A percentile compares a stretch with the other conserved stretches of the same genome.
Evolutionary conservation across 169 alveolate genomes (phyloP).

Genomic region (Plasmodium gonderi): DNA sequence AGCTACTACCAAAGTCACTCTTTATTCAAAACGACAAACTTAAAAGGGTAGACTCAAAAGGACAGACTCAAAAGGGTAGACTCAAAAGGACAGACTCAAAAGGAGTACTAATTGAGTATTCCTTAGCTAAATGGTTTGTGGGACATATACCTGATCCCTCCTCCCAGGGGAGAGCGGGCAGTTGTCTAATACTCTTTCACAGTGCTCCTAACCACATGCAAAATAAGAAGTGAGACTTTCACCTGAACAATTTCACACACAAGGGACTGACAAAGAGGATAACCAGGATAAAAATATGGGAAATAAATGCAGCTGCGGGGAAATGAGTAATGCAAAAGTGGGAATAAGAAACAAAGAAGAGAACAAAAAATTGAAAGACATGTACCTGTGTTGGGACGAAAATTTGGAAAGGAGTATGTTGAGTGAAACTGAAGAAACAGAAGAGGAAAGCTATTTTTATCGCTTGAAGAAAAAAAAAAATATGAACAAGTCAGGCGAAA

Average conservation of each 20-base stretch:
- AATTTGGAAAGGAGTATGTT: not conserved
- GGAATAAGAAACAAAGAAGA: not conserved
- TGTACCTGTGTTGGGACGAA: not conserved
- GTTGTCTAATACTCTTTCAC: not conserved
- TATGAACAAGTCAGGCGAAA: not conserved
- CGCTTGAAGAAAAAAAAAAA: slow-evolving; percentile 21
- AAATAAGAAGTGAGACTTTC: not conserved
- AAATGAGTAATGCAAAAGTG: slow-evolving; percentile 19
- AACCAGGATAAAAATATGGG: slow-evolving; percentile 28
- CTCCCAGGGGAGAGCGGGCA: not conserved
- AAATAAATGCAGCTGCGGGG: slow-evolving; percentile 45
- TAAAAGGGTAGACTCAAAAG: not conserved
- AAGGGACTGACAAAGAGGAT: not conserved
- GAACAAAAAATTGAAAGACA: not conserved
- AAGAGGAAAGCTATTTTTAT: slow-evolving; percentile 41
- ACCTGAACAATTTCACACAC: not conserved
- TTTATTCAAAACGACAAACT: not conserved
- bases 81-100: not conserved
- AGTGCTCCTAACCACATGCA: not conserved
- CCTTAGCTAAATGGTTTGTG: slow-evolving; percentile 2
- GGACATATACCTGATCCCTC: not conserved
- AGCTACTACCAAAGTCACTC: too few relatives aligned
- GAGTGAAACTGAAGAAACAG: slow-evolving; percentile 9
- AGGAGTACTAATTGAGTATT: too few relatives aligned
- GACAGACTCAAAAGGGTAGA: not conserved